Base-by-base conservation (phyloP, 306 rosid species). In the Astragalus glycyphyllos region DNA sequence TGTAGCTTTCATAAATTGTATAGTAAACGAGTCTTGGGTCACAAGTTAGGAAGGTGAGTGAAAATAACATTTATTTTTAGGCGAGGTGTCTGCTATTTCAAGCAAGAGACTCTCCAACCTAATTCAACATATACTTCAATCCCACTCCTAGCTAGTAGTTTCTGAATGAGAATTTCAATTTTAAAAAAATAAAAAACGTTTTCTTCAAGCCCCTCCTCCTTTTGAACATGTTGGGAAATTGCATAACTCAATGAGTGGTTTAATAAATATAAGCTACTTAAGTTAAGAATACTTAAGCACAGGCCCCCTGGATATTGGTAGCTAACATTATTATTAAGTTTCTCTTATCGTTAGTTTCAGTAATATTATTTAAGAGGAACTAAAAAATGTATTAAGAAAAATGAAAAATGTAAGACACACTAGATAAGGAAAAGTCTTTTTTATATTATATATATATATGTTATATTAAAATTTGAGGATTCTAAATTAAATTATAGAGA, bases 21-120 rank as follows among this genome's bases (percentile, higher is more conserved):
- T 60, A 9, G 20, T 54, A 38, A 41, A 44, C 1, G 46, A 81
- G 71, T 41, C 87, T 83, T 88, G 35, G 80, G 5, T 60, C 56
- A 61, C 63, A 88, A 90, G 95, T 15, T 41, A 47, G 88, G 81
- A 83, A 66, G 79, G 92, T 83, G 60, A 42, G 55, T 29, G 72
- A 82, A 82, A 44, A 66, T 74, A 77, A 72, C 80, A 68, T 76
- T 79, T 78, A 34, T 69, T 69, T 66, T 9, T 73, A 80, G 58
- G 51, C 10, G 29, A 83, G 65, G 11, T 69, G 13, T 79, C 90
- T 89, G 80, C 76, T 65, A 82, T 55, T 79, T 75, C 86, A 91
- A 86, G 92, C 90, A 87, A 86, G 53, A 53, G 38, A 17, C 55
- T 45, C 84, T 81, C 82, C 82, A 87, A 76, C 77, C 82, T 78